These are phyloP conservation scores for Microdochium paspali DNA, from an alignment of 2,329 filamentous ascomycete genomes.

Conservation along the genomic window DNA sequence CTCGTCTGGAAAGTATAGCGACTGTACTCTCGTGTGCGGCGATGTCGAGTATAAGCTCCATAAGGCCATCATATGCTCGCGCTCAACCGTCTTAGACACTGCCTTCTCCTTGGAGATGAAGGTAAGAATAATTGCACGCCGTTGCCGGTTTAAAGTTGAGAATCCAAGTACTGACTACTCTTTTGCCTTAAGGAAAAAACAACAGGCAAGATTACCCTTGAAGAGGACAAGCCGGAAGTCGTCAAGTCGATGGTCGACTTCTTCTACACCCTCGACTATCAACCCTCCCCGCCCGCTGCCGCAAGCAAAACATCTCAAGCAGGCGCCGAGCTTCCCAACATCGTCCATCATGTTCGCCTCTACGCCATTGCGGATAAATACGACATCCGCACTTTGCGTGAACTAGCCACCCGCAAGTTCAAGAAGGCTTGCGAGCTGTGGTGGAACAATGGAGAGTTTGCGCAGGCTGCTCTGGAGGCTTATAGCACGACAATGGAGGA, in stretches of 20 bases:
- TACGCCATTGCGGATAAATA: not conserved
- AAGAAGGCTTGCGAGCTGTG: not conserved
- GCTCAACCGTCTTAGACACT: not conserved
- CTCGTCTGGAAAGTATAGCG: not conserved
- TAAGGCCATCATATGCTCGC: slow-evolving; percentile 2
- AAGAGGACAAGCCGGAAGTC: not conserved
- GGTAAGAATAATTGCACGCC: not conserved
- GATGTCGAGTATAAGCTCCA: slow-evolving; percentile 1
- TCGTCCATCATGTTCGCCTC: not conserved
- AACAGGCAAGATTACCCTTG: not conserved
- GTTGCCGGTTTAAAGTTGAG: not conserved
- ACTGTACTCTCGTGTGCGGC: not conserved
- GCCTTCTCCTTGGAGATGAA: not conserved
- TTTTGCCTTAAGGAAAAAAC: not conserved
- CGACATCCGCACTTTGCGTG: not conserved
- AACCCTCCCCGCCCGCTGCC: not conserved
- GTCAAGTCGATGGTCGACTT: slow-evolving; percentile 1
- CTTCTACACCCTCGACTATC: slow-evolving; percentile 1
- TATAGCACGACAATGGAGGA: not conserved
- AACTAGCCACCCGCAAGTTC: not conserved
- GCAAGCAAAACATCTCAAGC: not conserved
- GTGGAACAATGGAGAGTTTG: not conserved
- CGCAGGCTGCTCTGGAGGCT: not conserved
- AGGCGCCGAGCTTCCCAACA: not conserved
- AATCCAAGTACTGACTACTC: not conserved